Base-by-base conservation (phyloP, 345 rosid species). In the Cardamine occulta region DNA sequence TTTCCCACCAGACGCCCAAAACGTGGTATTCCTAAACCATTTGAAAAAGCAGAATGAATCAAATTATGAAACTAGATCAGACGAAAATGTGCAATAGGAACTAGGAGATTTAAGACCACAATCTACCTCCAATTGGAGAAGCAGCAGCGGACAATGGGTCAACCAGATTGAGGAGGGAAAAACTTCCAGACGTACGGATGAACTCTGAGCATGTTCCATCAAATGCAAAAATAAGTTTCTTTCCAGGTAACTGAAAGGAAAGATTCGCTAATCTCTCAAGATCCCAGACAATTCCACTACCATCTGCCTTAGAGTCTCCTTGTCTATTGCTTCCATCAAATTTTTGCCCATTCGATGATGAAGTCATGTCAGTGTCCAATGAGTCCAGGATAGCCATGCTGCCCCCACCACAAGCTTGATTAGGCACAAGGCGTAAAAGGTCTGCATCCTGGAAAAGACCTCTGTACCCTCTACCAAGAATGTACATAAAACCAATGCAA, bases 381-480 rank as follows among this genome's bases (percentile, higher is more conserved):
- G 97, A 85, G 73, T 91, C 99, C 79, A 95, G 81, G 81, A 93
- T 95, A 56, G 99, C 98, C 99, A 95, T 89, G 85, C 91, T 91
- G 63, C 96, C 98, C 77, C 99, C 99, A 77, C 96, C 97, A 83
- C 99, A 95, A 71, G 99, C 98, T 85, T 95, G 99, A 79, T 88
- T 87, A 73, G 99, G 98, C 19, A 96, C 98, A 89, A 96, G 93
- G 49, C 89, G 93, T 56, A 93, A 87, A 77, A 96, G 91, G 79
- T 93, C 93, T 2, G 98, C 81, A 73, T 96, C 99, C 80, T 93
- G 99, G 82, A 88, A 93, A 62, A 96, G 94, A 72, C 99, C 99
- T 84, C 89, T 90, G 81, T 96, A 93, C 74, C 96, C 98, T 83
- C 94, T 86, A 67, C 99, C 99, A 78, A 96, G 98, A 80, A 96